phyloP scores from a whole-genome alignment of 176 grass and related monocot species.

The Musa beccarii region DNA sequence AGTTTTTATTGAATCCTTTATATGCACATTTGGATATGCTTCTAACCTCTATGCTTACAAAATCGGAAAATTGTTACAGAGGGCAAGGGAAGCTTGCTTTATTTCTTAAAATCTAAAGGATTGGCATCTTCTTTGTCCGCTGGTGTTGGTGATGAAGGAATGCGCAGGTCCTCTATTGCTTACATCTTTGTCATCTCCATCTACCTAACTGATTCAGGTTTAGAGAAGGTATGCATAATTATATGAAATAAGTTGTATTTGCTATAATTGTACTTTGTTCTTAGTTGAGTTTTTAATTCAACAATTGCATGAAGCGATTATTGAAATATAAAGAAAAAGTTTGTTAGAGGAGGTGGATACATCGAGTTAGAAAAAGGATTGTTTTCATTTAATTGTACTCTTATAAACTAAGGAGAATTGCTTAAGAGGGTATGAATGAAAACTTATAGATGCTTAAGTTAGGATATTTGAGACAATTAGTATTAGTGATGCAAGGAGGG shows the following conservation, averaged over 20 bases:
- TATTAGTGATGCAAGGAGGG: too few relatives aligned
- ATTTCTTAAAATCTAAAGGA: conserved; percentile 81
- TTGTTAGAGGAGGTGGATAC: too few relatives aligned
- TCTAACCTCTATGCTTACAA: neutral
- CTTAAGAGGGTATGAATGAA: too few relatives aligned
- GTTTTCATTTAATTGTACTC: too few relatives aligned
- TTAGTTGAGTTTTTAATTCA: neutral
- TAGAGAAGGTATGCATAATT: conserved; percentile 61
- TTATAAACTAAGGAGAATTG: too few relatives aligned
- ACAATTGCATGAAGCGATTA: neutral
- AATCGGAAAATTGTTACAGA: conserved; percentile 31
- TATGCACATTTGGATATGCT: neutral
- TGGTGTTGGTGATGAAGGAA: conserved; percentile 67
- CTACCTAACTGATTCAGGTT: conserved; percentile 69
- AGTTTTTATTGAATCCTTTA: too few relatives aligned
- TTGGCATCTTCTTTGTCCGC: conserved; percentile 72
- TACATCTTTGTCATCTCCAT: conserved; percentile 77
- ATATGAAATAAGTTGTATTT: neutral
- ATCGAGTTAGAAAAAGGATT: too few relatives aligned
- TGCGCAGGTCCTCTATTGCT: conserved; percentile 61
- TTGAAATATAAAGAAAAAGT: neutral
- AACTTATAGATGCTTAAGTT: too few relatives aligned
- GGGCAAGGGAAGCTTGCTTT: conserved; percentile 94
- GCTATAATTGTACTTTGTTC: neutral
- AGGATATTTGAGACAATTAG: too few relatives aligned